These are phyloP conservation scores for Saccharomycopsis sp. DNA, from an alignment of 805 yeast genomes.

Conservation along the genomic window DNA sequence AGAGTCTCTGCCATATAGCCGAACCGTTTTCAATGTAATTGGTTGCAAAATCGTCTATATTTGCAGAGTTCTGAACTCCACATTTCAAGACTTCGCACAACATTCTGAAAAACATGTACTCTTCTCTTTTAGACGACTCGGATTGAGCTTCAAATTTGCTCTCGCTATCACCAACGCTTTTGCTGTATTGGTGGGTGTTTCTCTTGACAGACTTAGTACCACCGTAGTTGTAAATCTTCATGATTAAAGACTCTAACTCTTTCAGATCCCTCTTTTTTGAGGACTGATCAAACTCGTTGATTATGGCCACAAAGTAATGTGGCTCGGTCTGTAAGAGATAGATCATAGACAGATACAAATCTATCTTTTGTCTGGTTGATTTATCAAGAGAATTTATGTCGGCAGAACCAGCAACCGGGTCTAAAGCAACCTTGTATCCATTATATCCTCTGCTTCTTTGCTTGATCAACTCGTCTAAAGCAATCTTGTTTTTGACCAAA, in stretches of 20 bases:
- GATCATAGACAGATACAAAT: conserved; percentile 68
- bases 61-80: conserved; percentile 30
- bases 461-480: conserved; percentile 58
- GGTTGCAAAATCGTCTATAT: conserved; percentile 25
- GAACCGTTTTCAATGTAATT: conserved; percentile 23
- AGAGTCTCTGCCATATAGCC: conserved; percentile 38
- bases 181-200: not conserved
- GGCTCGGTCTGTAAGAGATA: conserved; percentile 84
- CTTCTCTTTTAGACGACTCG: conserved; percentile 48
- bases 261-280: conserved; percentile 25
- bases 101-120: conserved; percentile 55
- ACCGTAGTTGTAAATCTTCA: conserved; percentile 29
- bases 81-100: conserved; percentile 41
- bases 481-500: conserved; percentile 70
- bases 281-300: conserved; percentile 26
- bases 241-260: conserved; percentile 31
- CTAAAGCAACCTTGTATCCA: conserved; percentile 17
- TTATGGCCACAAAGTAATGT: conserved; percentile 48
- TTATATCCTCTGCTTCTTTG: conserved; percentile 32
- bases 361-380: conserved; percentile 43
- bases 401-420: conserved; percentile 18
- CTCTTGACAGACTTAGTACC: conserved; percentile 14
- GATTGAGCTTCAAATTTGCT: conserved; percentile 2
- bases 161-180: not conserved
- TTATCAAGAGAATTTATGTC: conserved; percentile 27